Evolutionary conservation across 352 stramenopile species (phyloP), one percentile per base, ranked within the genome.

Genomic region (Pythium graminicola): DNA sequence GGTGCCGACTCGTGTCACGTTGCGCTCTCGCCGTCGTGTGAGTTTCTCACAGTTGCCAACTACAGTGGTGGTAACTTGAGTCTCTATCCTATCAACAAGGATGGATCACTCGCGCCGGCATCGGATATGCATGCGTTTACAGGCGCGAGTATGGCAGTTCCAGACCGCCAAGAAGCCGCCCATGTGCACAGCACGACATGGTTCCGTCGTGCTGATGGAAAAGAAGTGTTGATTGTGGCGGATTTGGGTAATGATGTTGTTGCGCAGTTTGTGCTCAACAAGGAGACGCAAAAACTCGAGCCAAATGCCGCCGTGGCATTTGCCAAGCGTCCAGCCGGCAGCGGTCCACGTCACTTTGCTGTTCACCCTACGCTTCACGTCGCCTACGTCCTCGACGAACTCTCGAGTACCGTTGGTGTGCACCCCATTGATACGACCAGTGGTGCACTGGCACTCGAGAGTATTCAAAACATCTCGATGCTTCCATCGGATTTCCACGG

Each of bases 121-220:
- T 69, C 64, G 7, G 71, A 86, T 56, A 50, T 76, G 31, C 67
- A 81, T 33, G 42, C 60, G 28, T 87, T 80, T 44, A 22, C 65
- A 6, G 73, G 72, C 4, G 63, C 59, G 16, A 86, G 71, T 36
- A 35, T 69, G 17, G 79, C 64, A 8, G 66, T 74, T 22, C 70
- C 75, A 0, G 72, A 82, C 33, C 78, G 80, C 28, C 82, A 90
- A 54, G 79, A 93, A 32, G 80, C 77, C 3, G 64, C 82, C 1
- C 82, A 93, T 52, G 54, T 88, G 36, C 82, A 93, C 65, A 90
- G 79, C 52, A 77, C 76, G 26, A 76, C 62, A n/a, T 93, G 79
- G 80, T 4, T 54, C 27, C 6, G 38, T 20, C 36, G 28, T 19
- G 65, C 61, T 0, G 29, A 73, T 11, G 49, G 64, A 35, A 58